A percentile compares a stretch with the other conserved stretches of the same genome.
Evolutionary conservation across 1,284 basidiomycete species (phyloP).

Genomic region (Meira miltonrushii): DNA sequence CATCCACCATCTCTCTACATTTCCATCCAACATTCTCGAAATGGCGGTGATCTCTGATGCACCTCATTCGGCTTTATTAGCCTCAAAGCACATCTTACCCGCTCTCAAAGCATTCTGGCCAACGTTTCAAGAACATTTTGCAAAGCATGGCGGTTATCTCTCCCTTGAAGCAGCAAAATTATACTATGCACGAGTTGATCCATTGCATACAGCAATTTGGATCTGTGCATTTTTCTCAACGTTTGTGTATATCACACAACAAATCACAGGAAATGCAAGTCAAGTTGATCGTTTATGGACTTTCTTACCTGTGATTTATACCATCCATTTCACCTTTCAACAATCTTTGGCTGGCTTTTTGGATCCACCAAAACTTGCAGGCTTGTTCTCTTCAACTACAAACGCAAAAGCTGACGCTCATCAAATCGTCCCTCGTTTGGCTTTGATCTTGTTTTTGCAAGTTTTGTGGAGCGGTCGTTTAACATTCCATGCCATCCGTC

Average conservation of each 20-base stretch:
- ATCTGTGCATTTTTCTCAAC: constrained; percentile 33
- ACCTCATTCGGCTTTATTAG: constrained; percentile 5
- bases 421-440: constrained; percentile 48
- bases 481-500: constrained; percentile 74
- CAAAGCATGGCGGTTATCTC: constrained; percentile 5
- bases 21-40: neutral
- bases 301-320: constrained; percentile 38
- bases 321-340: constrained; percentile 42
- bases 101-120: constrained; percentile 4
- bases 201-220: constrained; percentile 34
- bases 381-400: neutral
- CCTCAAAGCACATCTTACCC: constrained; percentile 4
- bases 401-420: constrained; percentile 10
- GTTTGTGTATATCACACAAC: constrained; percentile 38
- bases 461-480: constrained; percentile 58
- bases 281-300: constrained; percentile 49
- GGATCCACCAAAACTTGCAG: constrained; percentile 6
- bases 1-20: neutral
- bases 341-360: constrained; percentile 31
- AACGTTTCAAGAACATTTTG: constrained; percentile 6
- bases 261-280: constrained; percentile 43
- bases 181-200: constrained; percentile 37
- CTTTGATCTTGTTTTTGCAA: constrained; percentile 51
- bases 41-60: neutral
- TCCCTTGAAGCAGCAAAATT: constrained; percentile 21